Percentiles rank a stretch among this genome's conserved stretches.
Evolutionary conservation across 768 basidiomycete genomes (phyloP).

Genomic region (Suillus brevipes): DNA sequence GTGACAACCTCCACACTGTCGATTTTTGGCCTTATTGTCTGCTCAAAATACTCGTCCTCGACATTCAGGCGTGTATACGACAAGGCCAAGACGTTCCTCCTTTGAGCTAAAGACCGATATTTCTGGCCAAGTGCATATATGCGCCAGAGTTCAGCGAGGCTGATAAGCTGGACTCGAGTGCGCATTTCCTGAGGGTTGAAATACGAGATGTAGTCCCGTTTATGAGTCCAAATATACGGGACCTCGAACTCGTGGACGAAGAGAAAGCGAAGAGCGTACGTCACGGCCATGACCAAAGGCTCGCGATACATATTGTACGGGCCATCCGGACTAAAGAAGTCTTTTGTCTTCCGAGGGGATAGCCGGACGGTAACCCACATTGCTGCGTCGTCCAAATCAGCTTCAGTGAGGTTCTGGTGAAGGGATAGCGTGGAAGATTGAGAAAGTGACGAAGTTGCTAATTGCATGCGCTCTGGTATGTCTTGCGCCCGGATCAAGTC

Average conservation of each 20-base stretch:
- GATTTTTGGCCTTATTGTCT: constrained; percentile 62
- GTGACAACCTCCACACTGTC: constrained; percentile 87
- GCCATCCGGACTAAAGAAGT: constrained; percentile 71
- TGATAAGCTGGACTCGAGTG: constrained; percentile 69
- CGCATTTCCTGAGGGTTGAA: constrained; percentile 69
- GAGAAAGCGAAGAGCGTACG: constrained; percentile 73
- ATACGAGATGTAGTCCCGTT: constrained; percentile 85
- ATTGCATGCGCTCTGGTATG: constrained; percentile 94
- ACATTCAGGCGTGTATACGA: constrained; percentile 70
- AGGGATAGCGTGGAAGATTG: constrained; percentile 57
- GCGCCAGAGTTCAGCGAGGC: constrained; percentile 84
- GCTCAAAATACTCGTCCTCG: constrained; percentile 74
- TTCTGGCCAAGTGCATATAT: constrained; percentile 86
- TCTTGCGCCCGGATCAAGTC: constrained; percentile 88
- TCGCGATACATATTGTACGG: constrained; percentile 58
- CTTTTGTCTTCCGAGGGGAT: constrained; percentile 65
- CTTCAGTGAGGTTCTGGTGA: constrained; percentile 63
- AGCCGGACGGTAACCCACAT: constrained; percentile 86
- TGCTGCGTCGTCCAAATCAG: constrained; percentile 78
- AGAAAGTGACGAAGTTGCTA: constrained; percentile 83
- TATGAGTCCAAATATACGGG: constrained; percentile 93
- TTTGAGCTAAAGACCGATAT: constrained; percentile 82
- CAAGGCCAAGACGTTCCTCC: constrained; percentile 59
- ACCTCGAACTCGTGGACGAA: constrained; percentile 92
- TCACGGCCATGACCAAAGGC: constrained; percentile 77